phyloP scores from a whole-genome alignment of 345 rosid species.

The Balakata baccata region DNA sequence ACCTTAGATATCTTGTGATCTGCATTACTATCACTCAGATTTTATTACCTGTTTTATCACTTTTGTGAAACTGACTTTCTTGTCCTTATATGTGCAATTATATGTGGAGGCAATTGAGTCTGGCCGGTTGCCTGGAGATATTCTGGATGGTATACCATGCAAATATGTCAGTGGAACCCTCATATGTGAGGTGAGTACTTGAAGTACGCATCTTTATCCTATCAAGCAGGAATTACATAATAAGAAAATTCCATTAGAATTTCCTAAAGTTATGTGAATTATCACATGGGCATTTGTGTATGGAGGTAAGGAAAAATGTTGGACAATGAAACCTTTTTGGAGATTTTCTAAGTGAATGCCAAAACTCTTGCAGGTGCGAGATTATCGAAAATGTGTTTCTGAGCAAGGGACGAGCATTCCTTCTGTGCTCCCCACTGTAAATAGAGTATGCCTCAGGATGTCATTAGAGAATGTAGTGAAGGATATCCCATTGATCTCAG shows the following conservation, averaged over 20 bases:
- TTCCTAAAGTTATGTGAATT: not conserved
- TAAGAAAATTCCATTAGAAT: not conserved
- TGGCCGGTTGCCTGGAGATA: slow-evolving; percentile 82
- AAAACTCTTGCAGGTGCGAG: slow-evolving; percentile 63
- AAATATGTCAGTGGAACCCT: slow-evolving; percentile 70
- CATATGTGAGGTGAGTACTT: slow-evolving; percentile 70
- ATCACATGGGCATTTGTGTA: not conserved
- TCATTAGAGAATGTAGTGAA: slow-evolving; percentile 87
- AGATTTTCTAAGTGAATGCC: slow-evolving; percentile 5
- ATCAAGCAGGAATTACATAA: not conserved
- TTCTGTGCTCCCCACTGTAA: slow-evolving; percentile 46
- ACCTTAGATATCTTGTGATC: not conserved
- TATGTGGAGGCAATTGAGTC: slow-evolving; percentile 77
- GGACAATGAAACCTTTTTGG: not conserved
- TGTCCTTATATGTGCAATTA: not conserved
- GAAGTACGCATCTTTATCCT: not conserved
- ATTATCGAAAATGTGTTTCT: slow-evolving; percentile 55
- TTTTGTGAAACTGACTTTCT: slow-evolving; percentile 7
- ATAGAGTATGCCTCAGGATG: slow-evolving; percentile 68
- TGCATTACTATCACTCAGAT: not conserved
- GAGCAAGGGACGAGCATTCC: slow-evolving; percentile 46
- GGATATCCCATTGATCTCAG: slow-evolving; percentile 79
- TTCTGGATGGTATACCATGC: slow-evolving; percentile 71
- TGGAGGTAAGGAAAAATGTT: not conserved
- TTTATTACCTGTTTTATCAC: not conserved